Evolutionary conservation across 257 asterid species (phyloP).

Genomic region (Apocynum venetum): DNA sequence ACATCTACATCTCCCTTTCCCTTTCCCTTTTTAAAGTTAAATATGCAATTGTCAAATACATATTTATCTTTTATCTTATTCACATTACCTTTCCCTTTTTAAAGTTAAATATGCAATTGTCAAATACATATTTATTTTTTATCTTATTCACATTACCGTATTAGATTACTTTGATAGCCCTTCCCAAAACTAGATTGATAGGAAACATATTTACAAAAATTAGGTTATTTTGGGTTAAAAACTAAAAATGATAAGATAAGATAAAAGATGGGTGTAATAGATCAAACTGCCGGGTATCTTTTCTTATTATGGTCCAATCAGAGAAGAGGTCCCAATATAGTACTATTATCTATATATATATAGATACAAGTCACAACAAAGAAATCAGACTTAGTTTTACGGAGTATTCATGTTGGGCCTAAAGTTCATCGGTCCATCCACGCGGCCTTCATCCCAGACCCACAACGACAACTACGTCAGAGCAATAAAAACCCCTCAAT

Average conservation of each 20-base stretch:
- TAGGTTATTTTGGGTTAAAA: too few species aligned
- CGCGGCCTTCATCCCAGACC: slow-evolving; percentile 16
- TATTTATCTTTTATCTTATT: too few species aligned
- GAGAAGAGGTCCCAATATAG: neutral
- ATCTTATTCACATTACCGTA: too few species aligned
- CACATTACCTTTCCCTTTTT: too few species aligned
- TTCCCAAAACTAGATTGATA: too few species aligned
- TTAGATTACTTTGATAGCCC: too few species aligned
- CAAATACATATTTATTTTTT: too few species aligned
- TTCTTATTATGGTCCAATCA: neutral
- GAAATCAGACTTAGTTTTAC: neutral
- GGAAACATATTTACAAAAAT: too few species aligned
- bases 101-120: too few species aligned
- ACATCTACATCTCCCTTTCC: neutral
- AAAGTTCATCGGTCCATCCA: slow-evolving; percentile 19
- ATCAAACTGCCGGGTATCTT: neutral
- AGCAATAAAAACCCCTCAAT: slow-evolving; percentile 9
- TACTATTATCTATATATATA: too few species aligned
- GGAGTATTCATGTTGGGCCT: slow-evolving; percentile 9
- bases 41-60: too few species aligned
- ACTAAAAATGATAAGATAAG: neutral
- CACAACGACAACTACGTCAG: slow-evolving; percentile 10
- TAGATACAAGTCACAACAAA: neutral
- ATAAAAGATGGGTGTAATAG: neutral
- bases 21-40: too few species aligned